Evolutionary conservation across 345 rosid species (phyloP), one percentile per base, ranked within the genome.

Genomic region (Aquilaria malaccensis): DNA sequence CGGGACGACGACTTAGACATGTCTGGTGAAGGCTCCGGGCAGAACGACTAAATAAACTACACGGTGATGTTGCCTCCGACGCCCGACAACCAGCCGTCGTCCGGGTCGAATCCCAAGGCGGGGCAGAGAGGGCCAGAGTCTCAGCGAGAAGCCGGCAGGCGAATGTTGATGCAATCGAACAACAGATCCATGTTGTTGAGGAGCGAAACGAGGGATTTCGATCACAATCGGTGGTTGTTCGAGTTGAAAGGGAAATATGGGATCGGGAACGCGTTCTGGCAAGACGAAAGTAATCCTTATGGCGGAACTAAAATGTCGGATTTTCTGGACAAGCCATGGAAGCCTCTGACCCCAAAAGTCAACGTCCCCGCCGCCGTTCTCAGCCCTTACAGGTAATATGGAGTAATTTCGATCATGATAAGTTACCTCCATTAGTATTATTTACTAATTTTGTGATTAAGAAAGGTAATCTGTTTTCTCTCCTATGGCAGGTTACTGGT

Each of bases 301-400:
- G 72, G 66, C 2, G 33, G 56, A 0, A 84, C 81, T 2, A 75
- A 74, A 50, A 89, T 84, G 96, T 75, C 83, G 0, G 96, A 93
- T 77, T 93, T 93, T 46, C 61, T 93, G 80, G 98, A 93, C 75
- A 93, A 89, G 62, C 96, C 96, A n/a, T 89, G 97, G 98, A 93
- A 93, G 68, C 94, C 97, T 14, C 84, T 93, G 54, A 85, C 97
- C 0, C 76, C 96, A 65, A 93, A 93, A 79, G 67, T 89, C 51
- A 67, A 76, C 50, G 63, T 93, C 67, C 83, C 91, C 0, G 63
- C 96, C 4, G 79, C 71, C 32, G 52, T 83, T 70, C 89, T 93
- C 46, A 93, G 98, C 78, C 98, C 97, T 3, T 93, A 93, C 85
- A 87, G 84, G 82, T 80, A 13, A 13, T 0, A 2, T 48, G 13